Evolutionary conservation across 148 eudicot species (phyloP), one percentile per base, ranked within the genome.

Genomic region (Oxyria digyna): DNA sequence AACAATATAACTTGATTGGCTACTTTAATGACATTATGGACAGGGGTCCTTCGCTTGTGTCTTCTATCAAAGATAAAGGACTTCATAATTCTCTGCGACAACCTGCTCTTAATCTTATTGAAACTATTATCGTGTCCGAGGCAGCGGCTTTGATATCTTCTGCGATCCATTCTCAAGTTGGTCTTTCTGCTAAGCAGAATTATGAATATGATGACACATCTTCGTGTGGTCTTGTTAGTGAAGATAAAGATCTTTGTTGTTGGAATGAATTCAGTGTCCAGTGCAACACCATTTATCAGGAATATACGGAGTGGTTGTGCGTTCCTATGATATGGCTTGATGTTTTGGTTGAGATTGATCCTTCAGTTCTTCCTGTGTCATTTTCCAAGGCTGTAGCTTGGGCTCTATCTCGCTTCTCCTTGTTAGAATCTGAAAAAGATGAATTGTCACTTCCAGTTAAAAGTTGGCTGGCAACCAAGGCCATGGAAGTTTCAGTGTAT

Each of bases 1-100:
- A 29, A 59, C 35, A 57, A 20, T 43, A 52, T 24, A n/a, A 62
- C 49, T 35, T 77, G 63, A 57, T 41, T 54, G 41, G 14, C 35
- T 10, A 38, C 73, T 27, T 38, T 32, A 48, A 37, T 73, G 82
- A 68, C 43, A 9, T 69, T 62, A 67, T 76, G 38, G 65, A 62
- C 81, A 94, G 98, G 98, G 98, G 98, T 52, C 98, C 97, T 74
- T 81, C 96, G 72, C 84, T 94, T 42, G 87, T 94, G 73, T 88
- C 90, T 67, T 86, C 97, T 75, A 78, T 94, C 73, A 90, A 82
- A 87, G 97, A 94, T 81, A 50, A 78, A 62, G 74, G 87, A 26
- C 89, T 94, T 54, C 96, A 94, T 72, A 75, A 69, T 74, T 85
- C 97, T 76, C 82, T 94, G 71, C 78, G 91, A 62, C 96, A 94